These are phyloP conservation scores for Onygenales sp. DNA, from an alignment of 2,329 filamentous ascomycete genomes.

Conservation along the genomic window DNA sequence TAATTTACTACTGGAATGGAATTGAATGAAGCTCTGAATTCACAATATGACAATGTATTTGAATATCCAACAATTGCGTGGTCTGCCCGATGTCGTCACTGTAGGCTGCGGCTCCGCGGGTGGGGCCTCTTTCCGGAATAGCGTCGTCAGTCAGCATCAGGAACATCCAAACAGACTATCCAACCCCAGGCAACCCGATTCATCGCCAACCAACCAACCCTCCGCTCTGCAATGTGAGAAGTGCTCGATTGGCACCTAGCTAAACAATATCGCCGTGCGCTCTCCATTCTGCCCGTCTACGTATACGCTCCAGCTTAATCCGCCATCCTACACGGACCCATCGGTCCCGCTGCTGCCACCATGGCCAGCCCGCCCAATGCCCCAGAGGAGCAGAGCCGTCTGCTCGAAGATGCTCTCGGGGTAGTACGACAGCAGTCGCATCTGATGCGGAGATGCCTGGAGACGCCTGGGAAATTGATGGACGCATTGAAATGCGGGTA, in stretches of 20 bases:
- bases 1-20: too few relatives aligned
- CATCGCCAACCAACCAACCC: not conserved
- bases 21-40: too few relatives aligned
- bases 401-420: conserved; percentile 93
- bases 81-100: not conserved
- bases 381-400: conserved; percentile 73
- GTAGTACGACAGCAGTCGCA: conserved; percentile 95
- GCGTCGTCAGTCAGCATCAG: not conserved
- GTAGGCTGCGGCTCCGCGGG: not conserved
- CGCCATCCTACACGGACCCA: conserved; percentile 10
- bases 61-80: too few relatives aligned
- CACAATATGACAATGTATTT: too few relatives aligned
- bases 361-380: conserved; percentile 49
- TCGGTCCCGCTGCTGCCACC: conserved; percentile 20
- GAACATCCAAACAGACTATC: not conserved
- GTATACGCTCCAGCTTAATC: not conserved
- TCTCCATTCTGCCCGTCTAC: not conserved
- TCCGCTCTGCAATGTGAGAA: not conserved
- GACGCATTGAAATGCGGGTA: conserved; percentile 99
- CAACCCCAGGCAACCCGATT: not conserved
- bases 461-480: conserved; percentile 97
- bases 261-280: not conserved
- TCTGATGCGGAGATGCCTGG: conserved; percentile 95
- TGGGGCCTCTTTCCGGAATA: conserved; percentile 2
- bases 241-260: not conserved